Base-by-base conservation (phyloP, 192 early-diverging fungal genomes). In the Chytriomyces sp. region DNA sequence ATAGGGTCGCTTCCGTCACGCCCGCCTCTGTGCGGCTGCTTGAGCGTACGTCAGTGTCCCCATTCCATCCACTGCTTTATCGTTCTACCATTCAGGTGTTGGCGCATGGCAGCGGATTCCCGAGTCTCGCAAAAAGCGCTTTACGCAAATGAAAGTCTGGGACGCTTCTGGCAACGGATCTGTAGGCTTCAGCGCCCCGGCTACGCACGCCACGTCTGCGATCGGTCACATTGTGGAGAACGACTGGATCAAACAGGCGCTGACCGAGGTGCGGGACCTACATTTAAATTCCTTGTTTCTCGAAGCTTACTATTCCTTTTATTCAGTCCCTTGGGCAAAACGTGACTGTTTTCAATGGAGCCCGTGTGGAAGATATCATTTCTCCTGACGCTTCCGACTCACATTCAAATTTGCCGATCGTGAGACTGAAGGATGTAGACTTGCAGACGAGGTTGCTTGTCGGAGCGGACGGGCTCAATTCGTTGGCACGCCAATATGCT, bases 151-250 rank as follows among this genome's bases (percentile, higher is more conserved):
- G 88, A 39, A 80, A 58, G 75, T 77, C 7, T 95, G 90, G 92
- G 93, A 94, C 79, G 89, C 85, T 2, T 73, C 89, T 5, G 86
- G 83, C 38, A 81, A 84, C 8, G 91, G 90, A 8, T 62, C 77
- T 41, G 82, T 95, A 30, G 72, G 74, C 33, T 95, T 93, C 77
- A 83, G 89, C 71, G 75, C 89, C 17, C 74, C 75, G 19, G 52
- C 49, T 5, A 63, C 54, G 36, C 40, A 73, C 36, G 52, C 19
- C 41, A 49, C 49, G 38, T 30, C 59, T 17, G 68, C 87, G 53
- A 85, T 94, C 38, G 95, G 94, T 5, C 92, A 81, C 67, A 96
- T 98, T 82, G 84, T 94, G 22, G 94, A 98, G 76, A 98, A 95
- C 68, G 14, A 39, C 17, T 52, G 58, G 71, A 39, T 73, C 39